phyloP scores from a whole-genome alignment of 768 basidiomycete species.

The Mycena venus region DNA sequence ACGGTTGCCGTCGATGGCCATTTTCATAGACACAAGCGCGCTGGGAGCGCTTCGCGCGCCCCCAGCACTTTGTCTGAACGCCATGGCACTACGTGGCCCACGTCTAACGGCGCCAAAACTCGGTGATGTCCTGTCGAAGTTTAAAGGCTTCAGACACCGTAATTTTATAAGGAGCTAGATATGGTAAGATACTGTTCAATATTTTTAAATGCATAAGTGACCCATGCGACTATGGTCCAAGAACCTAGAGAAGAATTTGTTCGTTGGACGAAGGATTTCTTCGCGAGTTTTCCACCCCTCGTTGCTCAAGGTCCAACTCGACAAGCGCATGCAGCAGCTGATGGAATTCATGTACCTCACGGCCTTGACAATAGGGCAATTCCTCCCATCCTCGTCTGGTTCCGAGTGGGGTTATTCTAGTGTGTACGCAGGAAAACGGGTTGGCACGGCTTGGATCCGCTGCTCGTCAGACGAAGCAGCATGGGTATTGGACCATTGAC shows the following conservation, averaged over 20 bases:
- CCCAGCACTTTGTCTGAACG: too few species aligned
- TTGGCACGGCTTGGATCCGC: neutral
- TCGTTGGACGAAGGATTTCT: neutral
- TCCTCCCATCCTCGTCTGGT: neutral
- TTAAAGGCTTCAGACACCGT: too few species aligned
- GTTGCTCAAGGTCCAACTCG: neutral
- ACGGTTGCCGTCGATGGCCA: neutral
- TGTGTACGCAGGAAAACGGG: neutral
- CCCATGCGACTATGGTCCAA: neutral
- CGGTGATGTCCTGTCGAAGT: too few species aligned
- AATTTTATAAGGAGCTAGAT: too few species aligned
- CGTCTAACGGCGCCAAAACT: too few species aligned
- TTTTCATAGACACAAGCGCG: too few species aligned
- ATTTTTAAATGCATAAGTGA: too few species aligned
- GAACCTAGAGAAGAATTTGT: neutral
- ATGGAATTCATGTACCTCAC: neutral
- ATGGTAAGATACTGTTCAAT: too few species aligned
- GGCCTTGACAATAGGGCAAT: neutral
- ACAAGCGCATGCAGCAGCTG: neutral
- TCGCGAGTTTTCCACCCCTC: neutral
- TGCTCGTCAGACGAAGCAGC: neutral
- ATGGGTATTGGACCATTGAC: slow-evolving; percentile 4
- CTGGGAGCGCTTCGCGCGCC: too few species aligned
- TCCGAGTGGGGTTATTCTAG: too few species aligned
- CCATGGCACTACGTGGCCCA: too few species aligned